phyloP scores from a whole-genome alignment of 1,139 yeast species.

The Magnusiomyces ingens region DNA sequence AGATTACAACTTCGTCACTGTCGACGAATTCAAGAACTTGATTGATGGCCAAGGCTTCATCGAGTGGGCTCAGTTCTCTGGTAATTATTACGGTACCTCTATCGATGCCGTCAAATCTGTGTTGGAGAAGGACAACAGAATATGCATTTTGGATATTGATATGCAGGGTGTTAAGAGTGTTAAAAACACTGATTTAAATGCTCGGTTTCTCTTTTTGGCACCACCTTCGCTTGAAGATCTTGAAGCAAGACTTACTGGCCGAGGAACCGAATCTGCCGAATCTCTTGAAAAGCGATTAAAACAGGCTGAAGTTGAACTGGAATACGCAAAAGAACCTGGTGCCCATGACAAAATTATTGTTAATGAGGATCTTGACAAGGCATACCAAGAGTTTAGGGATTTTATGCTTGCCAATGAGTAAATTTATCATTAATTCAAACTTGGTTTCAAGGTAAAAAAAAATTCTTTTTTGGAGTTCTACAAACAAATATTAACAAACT shows the following conservation, averaged over 20 bases:
- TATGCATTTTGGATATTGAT: conserved; percentile 91
- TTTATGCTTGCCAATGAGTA: conserved; percentile 34
- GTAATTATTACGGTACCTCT: conserved; percentile 94
- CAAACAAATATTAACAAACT: background rate
- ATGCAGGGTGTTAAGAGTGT: conserved; percentile 98
- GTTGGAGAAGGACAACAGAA: conserved; percentile 43
- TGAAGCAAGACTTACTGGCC: conserved; percentile 63
- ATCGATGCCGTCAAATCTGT: conserved; percentile 78
- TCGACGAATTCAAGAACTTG: conserved; percentile 68
- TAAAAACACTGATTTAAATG: conserved; percentile 72
- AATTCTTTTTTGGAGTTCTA: background rate
- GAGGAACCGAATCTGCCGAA: conserved; percentile 93
- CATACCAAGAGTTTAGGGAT: conserved; percentile 70
- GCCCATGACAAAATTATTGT: conserved; percentile 87
- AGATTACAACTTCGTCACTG: conserved; percentile 81
- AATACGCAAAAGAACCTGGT: conserved; percentile 73
- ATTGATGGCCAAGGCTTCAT: conserved; percentile 72
- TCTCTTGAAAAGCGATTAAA: conserved; percentile 72
- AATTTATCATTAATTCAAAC: background rate
- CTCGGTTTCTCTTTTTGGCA: conserved; percentile 77
- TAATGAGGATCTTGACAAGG: conserved; percentile 85
- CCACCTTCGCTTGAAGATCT: conserved; percentile 87
- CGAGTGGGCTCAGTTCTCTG: conserved; percentile 98
- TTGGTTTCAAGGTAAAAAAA: background rate
- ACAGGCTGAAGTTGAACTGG: conserved; percentile 86